Base-by-base conservation (phyloP, 257 asterid genomes). In the Dorcoceras hygrometricum region DNA sequence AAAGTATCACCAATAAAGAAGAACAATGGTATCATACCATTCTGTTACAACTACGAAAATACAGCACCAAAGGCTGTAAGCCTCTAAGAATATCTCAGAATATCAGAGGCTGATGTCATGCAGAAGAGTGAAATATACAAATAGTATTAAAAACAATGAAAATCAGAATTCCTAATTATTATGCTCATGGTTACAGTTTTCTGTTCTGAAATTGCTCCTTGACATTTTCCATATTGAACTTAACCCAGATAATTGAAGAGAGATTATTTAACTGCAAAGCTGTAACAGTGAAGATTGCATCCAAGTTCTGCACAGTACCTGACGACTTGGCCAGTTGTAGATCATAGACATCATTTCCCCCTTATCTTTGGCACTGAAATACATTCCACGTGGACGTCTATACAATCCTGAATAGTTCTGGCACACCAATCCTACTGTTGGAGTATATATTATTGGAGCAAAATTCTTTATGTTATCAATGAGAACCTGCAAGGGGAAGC, bases 311-410 rank as follows among this genome's bases (percentile, higher is more conserved):
- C 62, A 53, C 11, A 46, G 70, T 77, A 93, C 99, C 95, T 93
- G 83, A 57, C 73, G 74, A 63, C 86, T 76, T 70, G 99, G 99
- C 99, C 99, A 94, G 75, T 94, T 94, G 71, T 88, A 90, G 79
- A 94, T 91, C 99, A 94, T 90, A 68, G 99, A 94, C 99, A 90
- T 90, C 99, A 94, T 94, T 82, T 94, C 99, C 73, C 99, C 99
- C 85, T 86, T 94, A 71, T 94, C 99, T 81, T 85, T 94, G 79
- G 96, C 97, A 79, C 96, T 90, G 88, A 94, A 94, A 74, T 94
- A 94, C 99, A 94, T 94, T 67, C 99, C 99, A 65, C 99, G 97
- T 26, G 99, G 99, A 58, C 99, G 92, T 59, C 99, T 81, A 76
- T 86, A 90, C 81, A 94, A 79, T 57, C 99, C 99, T 10, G 99